These are phyloP conservation scores for Colletotrichum abscissum DNA, from an alignment of 2,329 filamentous ascomycete species.

Conservation along the genomic window DNA sequence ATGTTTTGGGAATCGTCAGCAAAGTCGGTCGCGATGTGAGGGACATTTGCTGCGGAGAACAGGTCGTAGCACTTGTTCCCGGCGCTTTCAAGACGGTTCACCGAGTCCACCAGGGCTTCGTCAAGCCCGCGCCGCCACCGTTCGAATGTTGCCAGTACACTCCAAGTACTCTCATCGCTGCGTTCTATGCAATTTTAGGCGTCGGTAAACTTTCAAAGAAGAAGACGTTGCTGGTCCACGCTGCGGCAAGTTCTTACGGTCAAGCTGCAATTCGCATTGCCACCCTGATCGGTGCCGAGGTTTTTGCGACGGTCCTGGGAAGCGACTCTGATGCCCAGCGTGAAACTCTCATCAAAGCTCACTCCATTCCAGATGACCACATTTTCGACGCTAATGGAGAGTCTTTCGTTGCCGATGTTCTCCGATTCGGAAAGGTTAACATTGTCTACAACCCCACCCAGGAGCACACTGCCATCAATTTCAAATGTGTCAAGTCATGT, in stretches of 20 bases:
- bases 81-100: constrained; percentile 50
- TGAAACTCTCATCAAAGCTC: constrained; percentile 44
- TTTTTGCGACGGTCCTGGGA: constrained; percentile 55
- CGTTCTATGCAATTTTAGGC: constrained; percentile 53
- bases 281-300: constrained; percentile 46
- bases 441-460: constrained; percentile 55
- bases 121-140: constrained; percentile 38
- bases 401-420: constrained; percentile 46
- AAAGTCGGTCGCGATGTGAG: constrained; percentile 47
- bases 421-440: constrained; percentile 42
- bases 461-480: constrained; percentile 44
- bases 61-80: constrained; percentile 53
- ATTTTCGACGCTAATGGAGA: constrained; percentile 52
- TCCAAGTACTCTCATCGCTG: constrained; percentile 53
- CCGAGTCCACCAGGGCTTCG: constrained; percentile 49
- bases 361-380: constrained; percentile 47
- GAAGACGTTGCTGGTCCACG: constrained; percentile 55
- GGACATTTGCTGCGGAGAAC: constrained; percentile 49
- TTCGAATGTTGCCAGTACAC: constrained; percentile 22
- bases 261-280: constrained; percentile 57
- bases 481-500: constrained; percentile 50
- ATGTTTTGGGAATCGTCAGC: constrained; percentile 52
- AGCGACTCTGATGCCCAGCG: constrained; percentile 47
- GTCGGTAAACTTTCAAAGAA: constrained; percentile 41
- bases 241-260: constrained; percentile 55